Evolutionary conservation across 1,139 yeast species (phyloP).

Genomic region (Hyphopichia pseudoburtonii): DNA sequence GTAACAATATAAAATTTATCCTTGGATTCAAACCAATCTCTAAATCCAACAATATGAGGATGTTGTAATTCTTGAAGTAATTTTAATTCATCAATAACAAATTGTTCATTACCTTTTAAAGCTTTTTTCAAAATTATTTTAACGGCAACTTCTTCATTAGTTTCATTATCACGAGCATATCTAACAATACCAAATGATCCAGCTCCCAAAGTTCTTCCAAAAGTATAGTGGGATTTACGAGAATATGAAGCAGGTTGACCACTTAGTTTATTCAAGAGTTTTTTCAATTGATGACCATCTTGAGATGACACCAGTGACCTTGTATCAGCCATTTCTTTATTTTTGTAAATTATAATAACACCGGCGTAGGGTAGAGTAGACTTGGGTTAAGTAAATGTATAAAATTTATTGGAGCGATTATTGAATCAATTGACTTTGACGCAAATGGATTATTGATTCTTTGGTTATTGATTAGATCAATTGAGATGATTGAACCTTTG

Average conservation of each 20-base stretch:
- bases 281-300: slow-evolving; percentile 27
- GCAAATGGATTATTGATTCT: too few relatives aligned
- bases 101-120: slow-evolving; percentile 68
- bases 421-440: too few relatives aligned
- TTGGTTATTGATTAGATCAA: too few relatives aligned
- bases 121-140: slow-evolving; percentile 83
- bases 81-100: slow-evolving; percentile 74
- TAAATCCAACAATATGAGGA: slow-evolving; percentile 78
- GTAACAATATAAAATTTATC: slow-evolving; percentile 77
- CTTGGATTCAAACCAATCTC: slow-evolving; percentile 86
- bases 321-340: too few relatives aligned
- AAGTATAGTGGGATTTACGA: slow-evolving; percentile 63
- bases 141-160: slow-evolving; percentile 77
- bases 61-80: slow-evolving; percentile 65
- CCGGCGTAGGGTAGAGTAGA: too few relatives aligned
- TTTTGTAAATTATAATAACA: too few relatives aligned
- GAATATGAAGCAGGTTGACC: slow-evolving; percentile 75
- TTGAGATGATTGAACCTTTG: too few relatives aligned
- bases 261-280: slow-evolving; percentile 50
- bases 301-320: too few relatives aligned
- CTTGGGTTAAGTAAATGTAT: too few relatives aligned
- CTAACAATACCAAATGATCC: slow-evolving; percentile 91
- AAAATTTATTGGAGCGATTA: too few relatives aligned
- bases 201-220: slow-evolving; percentile 84
- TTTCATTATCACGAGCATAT: slow-evolving; percentile 59